Conservation (phyloP, 176 grass and related monocot species). For the Urochloa ruziziensis region DNA sequence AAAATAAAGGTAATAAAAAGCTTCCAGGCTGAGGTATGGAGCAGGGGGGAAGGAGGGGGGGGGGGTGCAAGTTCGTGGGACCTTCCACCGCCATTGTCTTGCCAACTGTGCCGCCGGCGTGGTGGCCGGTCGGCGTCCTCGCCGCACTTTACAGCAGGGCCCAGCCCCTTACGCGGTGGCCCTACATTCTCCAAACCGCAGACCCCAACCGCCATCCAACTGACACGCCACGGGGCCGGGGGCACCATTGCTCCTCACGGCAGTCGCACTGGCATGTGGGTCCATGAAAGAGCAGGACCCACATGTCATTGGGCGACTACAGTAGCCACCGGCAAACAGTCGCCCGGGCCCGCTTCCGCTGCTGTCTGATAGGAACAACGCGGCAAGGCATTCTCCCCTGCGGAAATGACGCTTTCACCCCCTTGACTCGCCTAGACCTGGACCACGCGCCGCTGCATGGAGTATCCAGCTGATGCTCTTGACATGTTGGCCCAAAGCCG, state of each 20-base stretch:
- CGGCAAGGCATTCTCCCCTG: slow-evolving; percentile 10
- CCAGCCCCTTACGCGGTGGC: neutral
- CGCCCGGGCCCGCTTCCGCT: neutral
- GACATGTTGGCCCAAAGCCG: too few species aligned
- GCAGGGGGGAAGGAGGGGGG: too few species aligned
- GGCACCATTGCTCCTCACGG: neutral
- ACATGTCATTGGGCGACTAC: neutral
- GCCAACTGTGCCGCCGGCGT: neutral
- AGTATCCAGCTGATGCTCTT: too few species aligned
- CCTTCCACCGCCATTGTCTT: neutral
- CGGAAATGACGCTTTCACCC: slow-evolving; percentile 16
- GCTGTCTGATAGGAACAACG: slow-evolving; percentile 11
- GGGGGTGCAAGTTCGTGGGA: neutral
- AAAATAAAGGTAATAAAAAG: too few species aligned
- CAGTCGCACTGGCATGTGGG: neutral
- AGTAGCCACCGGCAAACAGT: slow-evolving; percentile 9
- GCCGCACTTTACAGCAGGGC: neutral
- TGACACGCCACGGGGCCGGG: neutral
- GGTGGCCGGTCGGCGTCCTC: neutral
- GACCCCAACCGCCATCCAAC: neutral
- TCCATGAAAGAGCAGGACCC: accelerated
- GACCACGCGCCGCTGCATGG: neutral
- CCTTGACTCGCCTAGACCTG: neutral
- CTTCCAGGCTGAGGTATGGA: too few species aligned
- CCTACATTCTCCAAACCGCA: neutral